Base-by-base conservation (phyloP, 1,139 yeast genomes). In the Magnusiomyces ingens region DNA sequence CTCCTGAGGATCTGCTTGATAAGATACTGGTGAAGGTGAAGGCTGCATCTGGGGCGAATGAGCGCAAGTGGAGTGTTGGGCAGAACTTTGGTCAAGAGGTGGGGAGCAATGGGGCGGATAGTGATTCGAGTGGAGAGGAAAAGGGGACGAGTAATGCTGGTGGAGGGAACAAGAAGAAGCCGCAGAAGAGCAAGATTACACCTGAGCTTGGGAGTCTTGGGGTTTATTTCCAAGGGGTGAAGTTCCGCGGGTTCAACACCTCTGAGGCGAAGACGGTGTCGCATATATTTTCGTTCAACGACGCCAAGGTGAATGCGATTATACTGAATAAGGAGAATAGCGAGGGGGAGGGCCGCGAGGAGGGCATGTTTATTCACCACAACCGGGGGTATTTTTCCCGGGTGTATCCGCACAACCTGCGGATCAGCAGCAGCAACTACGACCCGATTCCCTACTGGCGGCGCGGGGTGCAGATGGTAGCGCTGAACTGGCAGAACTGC, bases 401-500 rank as follows among this genome's bases (percentile, higher is more conserved):
- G 52, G 80, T 90, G 0, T 93, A 94, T 65, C 99, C 99, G 0
- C 83, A 95, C 0, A 83, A 82, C 12, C 78, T 81, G 55, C 72
- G 98, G 49, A 75, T 88, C 56, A 83, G 76, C 52, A 89, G 96
- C 1, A 76, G 89, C 2, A 93, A 93, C 63, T 91, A 88, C 64
- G 77, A 77, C 46, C 98, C 99, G 0, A 71, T 87, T 3, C 70
- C 70, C 0, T 89, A 80, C 63, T 93, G 99, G 99, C 75, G 75
- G 49, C 74, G 78, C 52, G 99, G 99, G 0, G 84, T 79, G 3
- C 99, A 93, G 65, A 80, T 94, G 90, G 98, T 88, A 2, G 98
- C 99, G 0, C 83, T 96, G 1, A 93, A 93, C 65, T 94, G 98
- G 98, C 99, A 93, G 68, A 85, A 95, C 0, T 85, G 81, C 66